A percentile compares a stretch with the other conserved stretches of the same genome.
Evolutionary conservation across 306 rosid species (phyloP).

Genomic region (Cicer yamashitae): DNA sequence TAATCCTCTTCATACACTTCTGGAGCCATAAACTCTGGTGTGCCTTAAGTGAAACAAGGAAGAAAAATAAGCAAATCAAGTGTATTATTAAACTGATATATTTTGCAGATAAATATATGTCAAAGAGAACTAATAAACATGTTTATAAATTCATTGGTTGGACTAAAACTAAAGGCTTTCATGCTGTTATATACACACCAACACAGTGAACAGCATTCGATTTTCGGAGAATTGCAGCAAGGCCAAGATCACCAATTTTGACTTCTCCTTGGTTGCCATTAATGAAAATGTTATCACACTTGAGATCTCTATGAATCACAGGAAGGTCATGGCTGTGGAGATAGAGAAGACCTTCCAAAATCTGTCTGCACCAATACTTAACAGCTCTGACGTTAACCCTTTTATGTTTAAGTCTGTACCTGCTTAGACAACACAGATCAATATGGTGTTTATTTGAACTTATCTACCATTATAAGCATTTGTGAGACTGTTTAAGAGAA

Average conservation of each 20-base stretch:
- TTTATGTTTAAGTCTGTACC: slow-evolving; percentile 85
- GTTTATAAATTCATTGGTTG: slow-evolving; percentile 4
- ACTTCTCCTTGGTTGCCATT: slow-evolving; percentile 99
- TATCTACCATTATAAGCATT: too few relatives aligned
- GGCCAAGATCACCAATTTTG: slow-evolving; percentile 98
- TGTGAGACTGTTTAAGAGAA: too few relatives aligned
- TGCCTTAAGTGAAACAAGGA: slow-evolving; percentile 60
- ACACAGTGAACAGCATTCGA: slow-evolving; percentile 84
- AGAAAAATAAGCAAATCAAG: slow-evolving; percentile 17
- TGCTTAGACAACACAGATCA: slow-evolving; percentile 44
- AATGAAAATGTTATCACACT: slow-evolving; percentile 96
- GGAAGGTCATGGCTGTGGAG: slow-evolving; percentile 92
- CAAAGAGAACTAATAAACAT: slow-evolving; percentile 5
- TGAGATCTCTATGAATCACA: slow-evolving; percentile 96
- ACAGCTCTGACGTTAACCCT: slow-evolving; percentile 88
- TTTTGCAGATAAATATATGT: neutral
- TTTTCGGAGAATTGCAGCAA: slow-evolving; percentile 88
- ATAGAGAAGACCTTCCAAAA: slow-evolving; percentile 87
- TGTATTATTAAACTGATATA: slow-evolving; percentile 19
- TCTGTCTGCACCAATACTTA: slow-evolving; percentile 98
- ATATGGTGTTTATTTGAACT: neutral
- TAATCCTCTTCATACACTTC: slow-evolving; percentile 97
- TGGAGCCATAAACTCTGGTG: slow-evolving; percentile 99
- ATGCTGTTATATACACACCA: slow-evolving; percentile 60
- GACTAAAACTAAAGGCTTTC: slow-evolving; percentile 37